A percentile compares a stretch with the other conserved stretches of the same genome.
Conservation (phyloP, 306 rosid genomes). For the Prunus mume region DNA sequence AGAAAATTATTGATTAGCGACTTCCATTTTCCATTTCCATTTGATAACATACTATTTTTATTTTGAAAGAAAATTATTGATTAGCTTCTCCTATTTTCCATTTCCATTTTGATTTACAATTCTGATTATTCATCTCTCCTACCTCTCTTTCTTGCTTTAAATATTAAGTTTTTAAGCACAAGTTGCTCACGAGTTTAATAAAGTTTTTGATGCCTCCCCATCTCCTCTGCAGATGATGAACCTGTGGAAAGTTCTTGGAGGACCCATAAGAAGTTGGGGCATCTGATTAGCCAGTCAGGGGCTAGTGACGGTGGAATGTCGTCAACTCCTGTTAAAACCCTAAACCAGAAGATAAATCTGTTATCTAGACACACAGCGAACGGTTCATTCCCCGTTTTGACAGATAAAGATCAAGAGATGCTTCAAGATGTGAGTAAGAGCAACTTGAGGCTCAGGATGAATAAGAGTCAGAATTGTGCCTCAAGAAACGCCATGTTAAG, state of each 20-base stretch:
- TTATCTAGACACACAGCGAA: background rate
- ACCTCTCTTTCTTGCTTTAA: background rate
- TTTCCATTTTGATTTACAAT: background rate
- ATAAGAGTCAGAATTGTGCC: constrained; percentile 75
- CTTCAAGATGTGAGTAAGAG: constrained; percentile 58
- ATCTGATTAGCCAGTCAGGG: constrained; percentile 66
- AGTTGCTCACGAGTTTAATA: background rate
- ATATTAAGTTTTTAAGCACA: background rate
- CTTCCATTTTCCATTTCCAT: no score
- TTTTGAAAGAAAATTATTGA: background rate
- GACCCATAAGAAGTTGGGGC: constrained; percentile 62
- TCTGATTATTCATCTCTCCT: background rate
- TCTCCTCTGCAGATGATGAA: constrained; percentile 51
- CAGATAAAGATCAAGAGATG: constrained; percentile 75
- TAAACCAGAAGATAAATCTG: no score
- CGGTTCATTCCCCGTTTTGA: constrained; percentile 43
- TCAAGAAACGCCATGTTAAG: constrained; percentile 53
- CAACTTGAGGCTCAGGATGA: constrained; percentile 62
- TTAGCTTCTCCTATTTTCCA: background rate
- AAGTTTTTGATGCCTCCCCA: background rate
- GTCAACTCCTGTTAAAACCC: constrained; percentile 49
- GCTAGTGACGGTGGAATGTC: constrained; percentile 48
- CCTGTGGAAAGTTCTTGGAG: constrained; percentile 40
- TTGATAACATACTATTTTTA: background rate
- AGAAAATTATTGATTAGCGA: background rate